Percentiles rank a stretch among this genome's conserved stretches.
phyloP scores from a whole-genome alignment of 2,329 filamentous ascomycete genomes.

The Alternaria infectoria region DNA sequence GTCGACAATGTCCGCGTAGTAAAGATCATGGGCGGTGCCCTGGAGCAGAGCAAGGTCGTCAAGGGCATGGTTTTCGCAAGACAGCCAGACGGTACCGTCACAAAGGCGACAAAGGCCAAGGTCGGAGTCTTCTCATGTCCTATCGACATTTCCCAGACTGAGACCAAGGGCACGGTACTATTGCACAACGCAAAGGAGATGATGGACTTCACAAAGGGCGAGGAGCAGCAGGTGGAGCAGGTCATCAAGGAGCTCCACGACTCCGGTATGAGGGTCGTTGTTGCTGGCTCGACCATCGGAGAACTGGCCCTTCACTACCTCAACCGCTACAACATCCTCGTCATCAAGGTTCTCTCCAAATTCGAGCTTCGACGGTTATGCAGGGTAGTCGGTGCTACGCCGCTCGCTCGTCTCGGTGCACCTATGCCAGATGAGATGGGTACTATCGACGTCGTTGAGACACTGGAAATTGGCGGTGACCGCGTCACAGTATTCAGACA shows the following conservation, averaged over 20 bases:
- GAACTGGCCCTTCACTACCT: conserved; percentile 97
- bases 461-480: conserved; percentile 95
- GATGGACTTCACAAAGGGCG: conserved; percentile 97
- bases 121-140: conserved; percentile 96
- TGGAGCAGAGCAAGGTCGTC: conserved; percentile 92
- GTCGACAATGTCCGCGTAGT: conserved; percentile 98
- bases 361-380: conserved; percentile 95
- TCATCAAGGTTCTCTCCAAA: conserved; percentile 97
- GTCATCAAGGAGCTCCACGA: conserved; percentile 96
- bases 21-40: conserved; percentile 97
- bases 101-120: conserved; percentile 92
- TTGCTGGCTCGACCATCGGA: conserved; percentile 91
- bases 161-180: conserved; percentile 97
- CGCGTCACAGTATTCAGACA: conserved; percentile 98
- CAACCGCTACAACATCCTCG: conserved; percentile 93
- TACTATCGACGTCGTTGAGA: conserved; percentile 91
- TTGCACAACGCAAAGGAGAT: conserved; percentile 98
- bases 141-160: conserved; percentile 93
- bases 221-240: conserved; percentile 89
- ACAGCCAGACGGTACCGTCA: conserved; percentile 86
- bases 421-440: conserved; percentile 99
- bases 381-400: conserved; percentile 93
- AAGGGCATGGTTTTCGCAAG: conserved; percentile 99
- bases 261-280: conserved; percentile 86
- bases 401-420: conserved; percentile 91